Evolutionary conservation across 441 rosid genomes (phyloP), one percentile per base, ranked within the genome.

Genomic region (Erodium moschatum): DNA sequence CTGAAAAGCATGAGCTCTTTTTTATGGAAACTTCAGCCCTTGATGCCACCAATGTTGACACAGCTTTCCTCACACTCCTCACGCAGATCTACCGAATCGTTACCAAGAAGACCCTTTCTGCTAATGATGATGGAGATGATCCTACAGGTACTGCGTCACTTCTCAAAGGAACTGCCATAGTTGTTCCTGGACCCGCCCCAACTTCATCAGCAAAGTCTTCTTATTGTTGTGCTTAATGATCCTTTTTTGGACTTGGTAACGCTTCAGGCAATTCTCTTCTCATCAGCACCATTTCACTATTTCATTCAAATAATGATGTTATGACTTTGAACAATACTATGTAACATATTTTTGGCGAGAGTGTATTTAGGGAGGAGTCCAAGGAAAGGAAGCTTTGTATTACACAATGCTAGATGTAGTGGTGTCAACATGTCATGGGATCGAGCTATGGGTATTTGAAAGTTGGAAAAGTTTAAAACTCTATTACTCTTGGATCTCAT

Each of bases 21-120:
- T 85, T 83, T 66, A 76, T 82, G 82, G 89, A 85, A 78, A 85
- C 86, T 24, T 85, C 89, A 60, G 87, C 89, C 12, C 85, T 85
- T 15, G 83, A 83, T 66, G 72, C 86, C 21, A 82, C 83, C 13
- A 85, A 85, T 73, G 87, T 85, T 8, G 87, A 85, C 67, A 54
- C 83, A 9, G 85, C 89, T 35, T 85, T 85, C 73, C 69, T 81
- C 65, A 71, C 82, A 2, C 66, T 82, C 40, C 73, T 85, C 64
- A 82, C 82, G 1, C 85, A 85, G 74, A 84, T 85, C 62, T 85
- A 81, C 67, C 77, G 83, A 71, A 54, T 83, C 67, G 72, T 83
- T 65, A 79, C 75, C 81, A 85, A 81, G 73, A 85, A 80, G 67
- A 35, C 77, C 63, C 84, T 84, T 3, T 21, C 67, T 27, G 85